A percentile compares a stretch with the other conserved stretches of the same genome.
Conservation (phyloP, 306 rosid genomes). For the Macrotyloma uniflorum region DNA sequence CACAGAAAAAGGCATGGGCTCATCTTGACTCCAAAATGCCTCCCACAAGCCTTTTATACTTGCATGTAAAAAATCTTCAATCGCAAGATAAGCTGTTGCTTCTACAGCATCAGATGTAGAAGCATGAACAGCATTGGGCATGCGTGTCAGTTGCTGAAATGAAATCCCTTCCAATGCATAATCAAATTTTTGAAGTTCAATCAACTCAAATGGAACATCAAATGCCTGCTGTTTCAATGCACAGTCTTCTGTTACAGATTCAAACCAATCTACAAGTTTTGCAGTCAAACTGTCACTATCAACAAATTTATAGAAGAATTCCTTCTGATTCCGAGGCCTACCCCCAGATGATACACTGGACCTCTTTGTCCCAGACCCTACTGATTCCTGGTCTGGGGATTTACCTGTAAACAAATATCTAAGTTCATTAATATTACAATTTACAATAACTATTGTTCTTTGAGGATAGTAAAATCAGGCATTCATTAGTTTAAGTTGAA, state of each 20-base stretch:
- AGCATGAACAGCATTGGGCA: slow-evolving; percentile 85
- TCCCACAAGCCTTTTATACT: slow-evolving; percentile 94
- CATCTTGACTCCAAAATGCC: slow-evolving; percentile 94
- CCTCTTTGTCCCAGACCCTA: slow-evolving; percentile 91
- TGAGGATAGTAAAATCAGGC: slow-evolving; percentile 23
- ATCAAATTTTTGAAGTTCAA: slow-evolving; percentile 95
- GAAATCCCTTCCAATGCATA: slow-evolving; percentile 96
- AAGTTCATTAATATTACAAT: slow-evolving; percentile 31
- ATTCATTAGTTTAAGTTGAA: slow-evolving; percentile 28
- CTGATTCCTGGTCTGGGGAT: slow-evolving; percentile 87
- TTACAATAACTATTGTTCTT: background rate
- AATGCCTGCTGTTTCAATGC: slow-evolving; percentile 59
- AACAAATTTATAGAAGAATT: slow-evolving; percentile 76
- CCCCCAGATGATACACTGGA: slow-evolving; percentile 83
- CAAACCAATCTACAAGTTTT: slow-evolving; percentile 83
- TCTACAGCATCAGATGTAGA: slow-evolving; percentile 86
- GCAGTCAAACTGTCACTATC: slow-evolving; percentile 63
- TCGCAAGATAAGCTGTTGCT: slow-evolving; percentile 88
- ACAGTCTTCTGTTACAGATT: slow-evolving; percentile 51
- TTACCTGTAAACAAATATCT: slow-evolving; percentile 61
- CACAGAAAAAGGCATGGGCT: slow-evolving; percentile 90
- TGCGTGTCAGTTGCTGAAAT: slow-evolving; percentile 94
- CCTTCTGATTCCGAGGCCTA: slow-evolving; percentile 73
- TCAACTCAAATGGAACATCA: slow-evolving; percentile 90
- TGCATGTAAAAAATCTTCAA: slow-evolving; percentile 96